These are phyloP conservation scores for Nitzschia sp. DNA, from an alignment of 108 stramenopile species.

Conservation along the genomic window DNA sequence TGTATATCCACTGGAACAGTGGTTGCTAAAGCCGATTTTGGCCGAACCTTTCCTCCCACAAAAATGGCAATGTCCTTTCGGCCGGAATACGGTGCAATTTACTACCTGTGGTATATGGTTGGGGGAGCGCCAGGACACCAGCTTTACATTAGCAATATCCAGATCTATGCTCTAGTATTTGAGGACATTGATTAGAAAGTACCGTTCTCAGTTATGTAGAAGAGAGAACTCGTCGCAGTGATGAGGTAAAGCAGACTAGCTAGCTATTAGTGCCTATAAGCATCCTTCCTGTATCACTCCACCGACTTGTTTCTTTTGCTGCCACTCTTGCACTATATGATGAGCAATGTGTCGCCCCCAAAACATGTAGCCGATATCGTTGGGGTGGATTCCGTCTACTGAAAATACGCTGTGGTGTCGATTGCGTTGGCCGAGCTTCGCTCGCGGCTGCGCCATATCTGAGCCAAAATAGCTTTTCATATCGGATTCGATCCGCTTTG, in stretches of 20 bases:
- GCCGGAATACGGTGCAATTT: background rate
- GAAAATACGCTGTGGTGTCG: conserved; percentile 24
- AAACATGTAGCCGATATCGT: conserved; percentile 56
- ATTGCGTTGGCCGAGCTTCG: background rate
- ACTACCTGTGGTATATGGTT: background rate
- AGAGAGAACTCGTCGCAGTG: no score
- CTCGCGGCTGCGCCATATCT: background rate
- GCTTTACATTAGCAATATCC: background rate
- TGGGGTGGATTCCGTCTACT: conserved; percentile 58
- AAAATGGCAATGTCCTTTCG: background rate
- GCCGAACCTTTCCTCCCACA: background rate
- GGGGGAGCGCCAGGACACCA: background rate
- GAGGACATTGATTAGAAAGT: no score
- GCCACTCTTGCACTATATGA: conserved; percentile 41
- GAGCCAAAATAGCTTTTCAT: conserved; percentile 38
- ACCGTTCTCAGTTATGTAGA: no score
- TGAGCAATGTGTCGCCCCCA: conserved; percentile 66
- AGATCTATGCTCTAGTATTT: background rate
- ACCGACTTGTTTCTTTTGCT: background rate
- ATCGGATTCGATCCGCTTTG: conserved; percentile 28
- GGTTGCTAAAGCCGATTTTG: background rate
- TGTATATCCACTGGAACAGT: background rate
- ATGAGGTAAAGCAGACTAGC: no score
- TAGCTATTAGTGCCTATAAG: background rate
- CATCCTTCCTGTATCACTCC: background rate